phyloP scores from a whole-genome alignment of 2,329 filamentous ascomycete species.

The Drechslera avenae region DNA sequence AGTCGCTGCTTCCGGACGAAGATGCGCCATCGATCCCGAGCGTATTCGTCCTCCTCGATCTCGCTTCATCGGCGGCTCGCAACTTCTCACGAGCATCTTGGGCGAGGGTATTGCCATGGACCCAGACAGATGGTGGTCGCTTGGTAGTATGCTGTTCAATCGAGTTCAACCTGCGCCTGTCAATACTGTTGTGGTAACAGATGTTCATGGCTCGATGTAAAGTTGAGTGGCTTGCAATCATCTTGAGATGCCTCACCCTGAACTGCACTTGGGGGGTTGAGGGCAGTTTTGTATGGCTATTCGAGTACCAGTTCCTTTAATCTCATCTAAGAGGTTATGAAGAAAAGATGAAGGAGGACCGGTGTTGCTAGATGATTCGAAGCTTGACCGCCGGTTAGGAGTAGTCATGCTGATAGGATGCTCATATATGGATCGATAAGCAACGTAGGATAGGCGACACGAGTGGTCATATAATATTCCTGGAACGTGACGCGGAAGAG shows the following conservation, averaged over 20 bases:
- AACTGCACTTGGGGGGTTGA: not conserved
- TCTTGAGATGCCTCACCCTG: not conserved
- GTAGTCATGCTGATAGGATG: constrained; percentile 34
- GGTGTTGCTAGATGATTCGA: constrained; percentile 2
- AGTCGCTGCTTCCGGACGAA: not conserved
- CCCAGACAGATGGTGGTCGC: constrained; percentile 23
- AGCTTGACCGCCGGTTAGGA: constrained; percentile 20
- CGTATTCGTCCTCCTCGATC: constrained; percentile 5
- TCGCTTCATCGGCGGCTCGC: constrained; percentile 32
- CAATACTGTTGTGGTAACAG: not conserved
- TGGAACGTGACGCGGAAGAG: not conserved
- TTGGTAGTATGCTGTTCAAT: not conserved
- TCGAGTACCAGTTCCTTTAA: constrained; percentile 18
- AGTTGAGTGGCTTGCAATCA: too few relatives aligned
- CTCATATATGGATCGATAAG: constrained; percentile 20
- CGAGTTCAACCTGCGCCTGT: not conserved
- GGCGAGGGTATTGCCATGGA: constrained; percentile 23
- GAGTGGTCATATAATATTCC: constrained; percentile 12
- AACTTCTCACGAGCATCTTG: constrained; percentile 32
- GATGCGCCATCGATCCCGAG: not conserved
- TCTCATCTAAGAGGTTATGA: constrained; percentile 35
- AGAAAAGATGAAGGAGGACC: constrained; percentile 29
- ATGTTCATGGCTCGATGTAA: not conserved
- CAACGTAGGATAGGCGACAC: constrained; percentile 28
- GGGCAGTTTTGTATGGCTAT: not conserved